Evolutionary conservation across 2,329 filamentous ascomycete genomes (phyloP).

Genomic region (Arthrobotrys entomopaga): DNA sequence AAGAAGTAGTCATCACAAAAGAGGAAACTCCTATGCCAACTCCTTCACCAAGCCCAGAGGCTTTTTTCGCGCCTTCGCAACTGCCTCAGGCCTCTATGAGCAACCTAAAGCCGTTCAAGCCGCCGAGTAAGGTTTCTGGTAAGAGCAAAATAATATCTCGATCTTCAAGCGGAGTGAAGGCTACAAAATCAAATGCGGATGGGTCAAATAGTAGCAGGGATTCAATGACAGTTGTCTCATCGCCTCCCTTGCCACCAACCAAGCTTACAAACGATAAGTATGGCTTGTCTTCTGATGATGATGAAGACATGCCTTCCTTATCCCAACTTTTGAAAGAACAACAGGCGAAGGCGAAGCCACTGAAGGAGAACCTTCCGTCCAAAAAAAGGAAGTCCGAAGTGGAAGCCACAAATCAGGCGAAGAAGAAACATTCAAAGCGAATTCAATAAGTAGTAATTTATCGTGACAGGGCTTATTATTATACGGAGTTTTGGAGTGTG

Average conservation of each 20-base stretch:
- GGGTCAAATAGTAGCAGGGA: slow-evolving; percentile 6
- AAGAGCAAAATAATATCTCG: slow-evolving; percentile 8
- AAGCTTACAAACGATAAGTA: not conserved
- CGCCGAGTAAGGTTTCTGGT: slow-evolving; percentile 29
- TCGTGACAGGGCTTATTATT: too few relatives aligned
- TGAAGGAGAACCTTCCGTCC: slow-evolving; percentile 37
- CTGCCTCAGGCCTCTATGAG: slow-evolving; percentile 41
- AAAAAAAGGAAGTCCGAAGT: slow-evolving; percentile 44
- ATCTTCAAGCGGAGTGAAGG: slow-evolving; percentile 20
- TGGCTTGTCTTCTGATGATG: slow-evolving; percentile 30
- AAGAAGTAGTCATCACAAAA: not conserved
- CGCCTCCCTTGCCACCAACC: slow-evolving; percentile 19
- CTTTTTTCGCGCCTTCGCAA: slow-evolving; percentile 1
- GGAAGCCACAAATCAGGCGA: slow-evolving; percentile 8
- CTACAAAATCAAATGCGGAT: not conserved
- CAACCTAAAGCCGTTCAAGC: slow-evolving; percentile 51
- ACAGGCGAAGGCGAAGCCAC: slow-evolving; percentile 1
- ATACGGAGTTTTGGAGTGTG: not conserved
- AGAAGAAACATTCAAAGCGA: slow-evolving; percentile 13
- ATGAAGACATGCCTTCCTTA: slow-evolving; percentile 50
- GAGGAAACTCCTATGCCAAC: slow-evolving; percentile 13
- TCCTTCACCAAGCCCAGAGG: not conserved
- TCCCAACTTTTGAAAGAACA: slow-evolving; percentile 42
- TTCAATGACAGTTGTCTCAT: slow-evolving; percentile 29
- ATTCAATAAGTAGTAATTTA: not conserved